phyloP scores from a whole-genome alignment of 2,329 filamentous ascomycete genomes.

The Aspergillus brunneoviolaceus region DNA sequence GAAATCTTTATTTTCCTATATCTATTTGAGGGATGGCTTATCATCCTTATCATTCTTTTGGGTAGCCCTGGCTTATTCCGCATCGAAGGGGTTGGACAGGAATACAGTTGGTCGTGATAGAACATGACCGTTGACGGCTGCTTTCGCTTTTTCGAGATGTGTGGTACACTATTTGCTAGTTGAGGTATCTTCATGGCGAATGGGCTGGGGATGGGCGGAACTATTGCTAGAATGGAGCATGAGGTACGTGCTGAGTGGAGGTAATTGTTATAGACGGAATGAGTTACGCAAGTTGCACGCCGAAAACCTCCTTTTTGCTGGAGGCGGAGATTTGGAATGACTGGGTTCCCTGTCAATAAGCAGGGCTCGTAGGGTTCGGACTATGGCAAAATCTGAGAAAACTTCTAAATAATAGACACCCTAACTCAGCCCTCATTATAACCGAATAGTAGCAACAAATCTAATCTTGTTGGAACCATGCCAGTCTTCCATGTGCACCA shows the following conservation, averaged over 20 bases:
- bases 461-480: no score
- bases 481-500: no score
- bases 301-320: background rate
- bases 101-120: background rate
- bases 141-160: background rate
- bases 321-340: background rate
- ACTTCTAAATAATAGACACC: background rate
- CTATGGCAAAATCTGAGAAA: background rate
- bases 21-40: background rate
- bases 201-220: background rate
- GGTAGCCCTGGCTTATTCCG: background rate
- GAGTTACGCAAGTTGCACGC: conserved; percentile 12
- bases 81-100: background rate
- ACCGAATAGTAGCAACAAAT: no score
- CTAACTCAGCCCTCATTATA: no score
- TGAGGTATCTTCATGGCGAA: background rate
- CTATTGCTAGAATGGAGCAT: conserved; percentile 2
- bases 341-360: background rate
- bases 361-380: background rate
- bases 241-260: background rate
- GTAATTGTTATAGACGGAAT: conserved; percentile 13
- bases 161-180: background rate
- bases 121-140: background rate
- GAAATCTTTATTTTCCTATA: no score
- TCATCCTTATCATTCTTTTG: background rate